These are phyloP conservation scores for Hamigera avellanea DNA, from an alignment of 495 filamentous ascomycete genomes.

Conservation along the genomic window DNA sequence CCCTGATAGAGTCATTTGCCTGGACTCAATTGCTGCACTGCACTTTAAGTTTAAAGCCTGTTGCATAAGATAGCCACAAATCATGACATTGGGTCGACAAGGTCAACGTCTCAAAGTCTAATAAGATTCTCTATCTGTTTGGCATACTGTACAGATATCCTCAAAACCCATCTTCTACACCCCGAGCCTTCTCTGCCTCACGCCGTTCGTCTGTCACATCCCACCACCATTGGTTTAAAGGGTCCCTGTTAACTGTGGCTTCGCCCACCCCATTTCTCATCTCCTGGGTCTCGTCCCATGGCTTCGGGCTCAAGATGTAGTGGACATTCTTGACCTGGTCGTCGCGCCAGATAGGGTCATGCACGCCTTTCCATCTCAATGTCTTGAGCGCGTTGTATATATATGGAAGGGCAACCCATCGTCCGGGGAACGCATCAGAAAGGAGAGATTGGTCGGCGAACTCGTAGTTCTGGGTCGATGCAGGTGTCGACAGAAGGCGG, in stretches of 20 bases:
- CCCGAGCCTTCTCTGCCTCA: slow-evolving; percentile 25
- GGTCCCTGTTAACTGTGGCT: slow-evolving; percentile 31
- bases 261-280: slow-evolving; percentile 13
- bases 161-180: slow-evolving; percentile 1
- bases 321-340: slow-evolving; percentile 59
- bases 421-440: slow-evolving; percentile 41
- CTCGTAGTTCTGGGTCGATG: slow-evolving; percentile 35
- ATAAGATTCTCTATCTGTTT: too few species aligned
- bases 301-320: slow-evolving; percentile 59
- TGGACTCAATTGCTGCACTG: too few species aligned
- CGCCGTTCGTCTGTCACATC: slow-evolving; percentile 35
- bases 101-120: too few species aligned
- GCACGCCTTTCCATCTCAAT: slow-evolving; percentile 47
- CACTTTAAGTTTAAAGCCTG: too few species aligned
- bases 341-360: slow-evolving; percentile 55
- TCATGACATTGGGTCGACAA: too few species aligned
- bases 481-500: slow-evolving; percentile 13
- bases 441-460: slow-evolving; percentile 65
- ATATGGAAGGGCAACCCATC: slow-evolving; percentile 58
- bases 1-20: too few species aligned
- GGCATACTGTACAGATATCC: neutral
- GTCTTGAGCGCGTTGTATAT: slow-evolving; percentile 67
- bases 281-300: slow-evolving; percentile 49
- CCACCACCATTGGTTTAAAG: slow-evolving; percentile 50
- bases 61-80: too few species aligned